A percentile compares a stretch with the other conserved stretches of the same genome.
These are phyloP conservation scores for Puccinia brachypodii DNA, from an alignment of 1,284 basidiomycete species.

Conservation along the genomic window DNA sequence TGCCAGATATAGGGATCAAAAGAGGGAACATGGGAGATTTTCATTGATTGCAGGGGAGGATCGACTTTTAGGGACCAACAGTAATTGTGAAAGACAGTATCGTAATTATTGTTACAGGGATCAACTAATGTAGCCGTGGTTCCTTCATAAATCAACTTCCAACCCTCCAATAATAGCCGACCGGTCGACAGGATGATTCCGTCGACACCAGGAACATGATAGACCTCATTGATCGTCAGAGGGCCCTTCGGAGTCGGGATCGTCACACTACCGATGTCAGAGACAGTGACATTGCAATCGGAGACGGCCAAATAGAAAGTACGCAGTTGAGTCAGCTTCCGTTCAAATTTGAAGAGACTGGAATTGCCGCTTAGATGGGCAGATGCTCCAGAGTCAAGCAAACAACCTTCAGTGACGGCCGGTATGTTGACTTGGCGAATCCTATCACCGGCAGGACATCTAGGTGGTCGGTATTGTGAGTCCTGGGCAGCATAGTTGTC, in stretches of 20 bases:
- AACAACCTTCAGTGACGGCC: background rate
- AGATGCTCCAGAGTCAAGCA: conserved; percentile 6
- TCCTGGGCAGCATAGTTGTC: background rate
- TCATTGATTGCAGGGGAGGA: too few species aligned
- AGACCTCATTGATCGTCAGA: background rate
- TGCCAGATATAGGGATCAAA: too few species aligned
- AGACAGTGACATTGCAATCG: background rate
- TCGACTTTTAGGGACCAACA: background rate
- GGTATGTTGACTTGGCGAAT: background rate
- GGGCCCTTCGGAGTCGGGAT: background rate
- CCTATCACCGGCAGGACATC: background rate
- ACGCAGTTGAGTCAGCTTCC: background rate
- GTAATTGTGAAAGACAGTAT: background rate
- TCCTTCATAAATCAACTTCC: background rate
- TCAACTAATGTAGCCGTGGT: background rate
- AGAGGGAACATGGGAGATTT: too few species aligned
- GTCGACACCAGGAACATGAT: background rate
- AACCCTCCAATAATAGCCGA: background rate
- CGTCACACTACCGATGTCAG: background rate
- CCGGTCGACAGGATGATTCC: background rate
- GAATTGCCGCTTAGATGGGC: background rate
- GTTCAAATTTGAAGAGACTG: background rate
- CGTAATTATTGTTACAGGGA: background rate
- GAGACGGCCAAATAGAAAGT: background rate
- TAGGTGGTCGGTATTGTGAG: background rate